A percentile compares a stretch with the other conserved stretches of the same genome.
Conservation (phyloP, 305 asterid genomes). For the Stenogyne calaminthoides region DNA sequence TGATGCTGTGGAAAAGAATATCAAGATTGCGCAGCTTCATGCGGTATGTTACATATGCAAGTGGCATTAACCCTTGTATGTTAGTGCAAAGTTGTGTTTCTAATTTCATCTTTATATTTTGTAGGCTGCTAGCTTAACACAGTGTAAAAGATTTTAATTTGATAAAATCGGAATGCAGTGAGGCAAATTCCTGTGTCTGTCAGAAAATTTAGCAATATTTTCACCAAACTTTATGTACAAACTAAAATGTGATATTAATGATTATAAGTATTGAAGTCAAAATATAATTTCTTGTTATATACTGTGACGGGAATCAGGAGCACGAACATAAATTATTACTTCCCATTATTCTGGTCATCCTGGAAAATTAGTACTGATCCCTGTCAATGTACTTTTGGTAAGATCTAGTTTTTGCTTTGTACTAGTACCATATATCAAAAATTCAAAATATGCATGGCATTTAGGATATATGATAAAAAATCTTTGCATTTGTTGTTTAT, state of each 20-base stretch:
- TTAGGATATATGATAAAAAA: background rate
- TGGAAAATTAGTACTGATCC: background rate
- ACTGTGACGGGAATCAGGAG: background rate
- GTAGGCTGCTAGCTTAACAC: too few species aligned
- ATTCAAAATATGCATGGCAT: background rate
- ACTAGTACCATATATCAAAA: background rate
- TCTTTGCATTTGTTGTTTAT: background rate
- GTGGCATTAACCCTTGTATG: slow-evolving; percentile 26
- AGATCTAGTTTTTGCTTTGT: background rate
- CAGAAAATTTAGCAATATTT: background rate
- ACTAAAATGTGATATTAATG: slow-evolving; percentile 11
- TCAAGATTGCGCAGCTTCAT: slow-evolving; percentile 80
- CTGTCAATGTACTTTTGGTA: background rate
- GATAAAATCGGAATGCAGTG: slow-evolving; percentile 18
- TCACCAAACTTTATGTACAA: slow-evolving; percentile 2
- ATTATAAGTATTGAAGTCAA: background rate
- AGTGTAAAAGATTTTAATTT: too few species aligned
- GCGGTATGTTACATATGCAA: slow-evolving; percentile 55
- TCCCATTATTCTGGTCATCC: background rate
- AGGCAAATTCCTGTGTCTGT: slow-evolving; percentile 21
- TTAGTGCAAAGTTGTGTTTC: background rate
- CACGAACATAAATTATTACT: background rate
- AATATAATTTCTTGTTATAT: slow-evolving; percentile 9
- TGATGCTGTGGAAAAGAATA: slow-evolving; percentile 94
- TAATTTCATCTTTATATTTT: slow-evolving; percentile 9